Evolutionary conservation across 495 filamentous ascomycete species (phyloP).

Genomic region (Annulohypoxylon maeteangense): DNA sequence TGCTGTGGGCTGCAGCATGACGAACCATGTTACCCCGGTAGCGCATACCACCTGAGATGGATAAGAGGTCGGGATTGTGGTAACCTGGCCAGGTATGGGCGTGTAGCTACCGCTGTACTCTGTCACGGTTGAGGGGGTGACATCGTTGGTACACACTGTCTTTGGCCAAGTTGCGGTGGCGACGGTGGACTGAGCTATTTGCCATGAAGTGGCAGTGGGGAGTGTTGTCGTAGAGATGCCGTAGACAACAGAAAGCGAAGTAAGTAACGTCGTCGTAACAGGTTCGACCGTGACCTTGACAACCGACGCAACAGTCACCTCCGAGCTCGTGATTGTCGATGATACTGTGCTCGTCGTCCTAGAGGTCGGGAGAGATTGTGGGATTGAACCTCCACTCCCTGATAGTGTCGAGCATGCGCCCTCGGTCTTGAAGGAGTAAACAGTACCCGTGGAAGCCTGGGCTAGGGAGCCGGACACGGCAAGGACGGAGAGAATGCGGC

Average conservation of each 20-base stretch:
- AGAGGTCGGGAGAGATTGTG: conserved; percentile 28
- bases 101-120: conserved; percentile 42
- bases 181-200: conserved; percentile 15
- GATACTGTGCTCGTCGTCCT: conserved; percentile 20
- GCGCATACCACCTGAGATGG: conserved; percentile 34
- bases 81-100: conserved; percentile 36
- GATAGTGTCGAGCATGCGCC: conserved; percentile 22
- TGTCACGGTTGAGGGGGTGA: conserved; percentile 38
- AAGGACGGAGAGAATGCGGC: conserved; percentile 7
- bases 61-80: conserved; percentile 31
- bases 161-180: conserved; percentile 33
- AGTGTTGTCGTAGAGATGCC: neutral
- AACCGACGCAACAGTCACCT: conserved; percentile 26
- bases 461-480: conserved; percentile 20
- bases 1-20: conserved; percentile 25
- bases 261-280: conserved; percentile 25
- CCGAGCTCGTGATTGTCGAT: conserved; percentile 5
- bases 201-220: conserved; percentile 14
- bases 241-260: neutral
- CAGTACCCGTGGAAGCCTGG: conserved; percentile 22
- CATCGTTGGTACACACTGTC: conserved; percentile 35
- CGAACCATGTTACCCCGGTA: conserved; percentile 24
- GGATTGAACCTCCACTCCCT: conserved; percentile 22
- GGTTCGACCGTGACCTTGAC: conserved; percentile 3
- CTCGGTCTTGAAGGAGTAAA: conserved; percentile 27